phyloP scores from a whole-genome alignment of 2,329 filamentous ascomycete genomes.

The Huntiella abstrusa region DNA sequence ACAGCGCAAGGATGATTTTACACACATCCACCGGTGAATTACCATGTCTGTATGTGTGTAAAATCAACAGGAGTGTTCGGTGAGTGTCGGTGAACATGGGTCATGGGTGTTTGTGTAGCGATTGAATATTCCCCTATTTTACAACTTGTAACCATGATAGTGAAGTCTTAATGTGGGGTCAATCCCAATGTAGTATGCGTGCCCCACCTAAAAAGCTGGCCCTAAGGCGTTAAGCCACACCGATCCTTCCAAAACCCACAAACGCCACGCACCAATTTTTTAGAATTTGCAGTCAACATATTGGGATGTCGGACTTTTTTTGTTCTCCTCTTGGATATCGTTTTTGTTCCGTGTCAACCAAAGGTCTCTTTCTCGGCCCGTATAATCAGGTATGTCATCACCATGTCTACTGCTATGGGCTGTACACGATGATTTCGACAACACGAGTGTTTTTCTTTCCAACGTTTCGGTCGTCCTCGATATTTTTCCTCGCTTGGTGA shows the following conservation, averaged over 20 bases:
- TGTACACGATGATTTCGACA: too few relatives aligned
- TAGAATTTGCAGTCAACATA: slow-evolving; percentile 8
- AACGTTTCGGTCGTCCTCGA: neutral
- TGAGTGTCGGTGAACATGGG: too few relatives aligned
- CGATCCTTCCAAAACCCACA: slow-evolving; percentile 6
- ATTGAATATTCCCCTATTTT: too few relatives aligned
- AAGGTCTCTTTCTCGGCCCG: slow-evolving; percentile 11
- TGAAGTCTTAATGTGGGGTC: neutral
- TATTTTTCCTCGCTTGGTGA: neutral
- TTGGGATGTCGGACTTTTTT: slow-evolving; percentile 6
- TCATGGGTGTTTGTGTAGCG: too few relatives aligned
- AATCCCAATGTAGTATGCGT: neutral
- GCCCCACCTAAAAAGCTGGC: slow-evolving; percentile 2
- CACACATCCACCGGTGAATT: neutral
- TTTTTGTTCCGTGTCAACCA: slow-evolving; percentile 11
- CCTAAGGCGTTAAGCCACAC: slow-evolving; percentile 9
- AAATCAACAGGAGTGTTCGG: neutral
- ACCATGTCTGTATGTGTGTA: too few relatives aligned
- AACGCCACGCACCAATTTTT: slow-evolving; percentile 11
- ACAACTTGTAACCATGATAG: too few relatives aligned
- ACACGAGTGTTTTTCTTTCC: neutral
- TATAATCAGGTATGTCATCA: slow-evolving; percentile 10
- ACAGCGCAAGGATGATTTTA: neutral
- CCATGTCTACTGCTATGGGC: neutral
- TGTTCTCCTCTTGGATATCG: slow-evolving; percentile 4